Evolutionary conservation across 2,329 filamentous ascomycete species (phyloP), one percentile per base, ranked within the genome.

Genomic region (Hymenoscyphus albidus): DNA sequence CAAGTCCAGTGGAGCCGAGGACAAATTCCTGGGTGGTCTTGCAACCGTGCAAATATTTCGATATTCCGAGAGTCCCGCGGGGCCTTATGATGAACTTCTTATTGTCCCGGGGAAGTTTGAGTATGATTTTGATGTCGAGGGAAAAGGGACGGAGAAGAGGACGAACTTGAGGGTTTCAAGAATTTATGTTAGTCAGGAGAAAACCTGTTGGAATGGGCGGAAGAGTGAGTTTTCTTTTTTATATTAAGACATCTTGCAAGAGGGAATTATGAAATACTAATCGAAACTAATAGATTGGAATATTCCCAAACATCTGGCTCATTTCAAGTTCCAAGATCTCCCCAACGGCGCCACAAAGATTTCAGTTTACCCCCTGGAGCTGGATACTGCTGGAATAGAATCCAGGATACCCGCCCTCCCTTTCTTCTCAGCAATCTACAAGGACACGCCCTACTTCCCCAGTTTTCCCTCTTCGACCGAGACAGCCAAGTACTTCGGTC

Each of bases 221-320:
- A 78, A 75, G 39, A 83, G 81, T 83, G 69, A 70, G 77, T 73
- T 51, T 4, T 12, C 2, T 48, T 16, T 12, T 27, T 18, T 4
- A 35, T 35, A 35, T 35, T 10, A 35, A 0, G 35, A 51, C 27
- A 51, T 44, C 9, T 18, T 44, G 16, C 7, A n/a, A 3, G 1
- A 35, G 35, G 9, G 1, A 22, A 22, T 7, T 16, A 22, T 18
- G n/a, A 7, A 3, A 54, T 44, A n/a, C 42, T 44, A 5, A 51
- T 27, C 2, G 1, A 3, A 14, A 14, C 39, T 5, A 3, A 10
- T 56, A 82, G 81, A 84, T 66, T 85, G 82, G 82, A 84, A 83
- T 69, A 80, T 83, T 38, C 82, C 83, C 13, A 85, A 85, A 68
- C 82, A 85, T 63, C 77, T 85, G 14, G 83, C 83, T 42, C 75